Evolutionary conservation across 352 stramenopile genomes (phyloP).

Genomic region (Phytophthora lateralis): DNA sequence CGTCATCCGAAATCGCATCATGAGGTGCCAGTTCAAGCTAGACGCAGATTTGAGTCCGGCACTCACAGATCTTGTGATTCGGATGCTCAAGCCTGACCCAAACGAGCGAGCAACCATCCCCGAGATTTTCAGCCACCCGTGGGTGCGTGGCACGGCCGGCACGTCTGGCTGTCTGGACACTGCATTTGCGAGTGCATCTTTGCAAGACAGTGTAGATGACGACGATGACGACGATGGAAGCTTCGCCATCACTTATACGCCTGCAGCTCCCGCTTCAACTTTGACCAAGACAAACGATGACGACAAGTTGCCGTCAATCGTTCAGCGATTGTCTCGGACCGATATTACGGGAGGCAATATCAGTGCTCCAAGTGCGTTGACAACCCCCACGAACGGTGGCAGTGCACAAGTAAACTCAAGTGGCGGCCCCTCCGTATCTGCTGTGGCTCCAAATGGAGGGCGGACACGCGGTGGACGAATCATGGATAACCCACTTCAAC

Average conservation of each 20-base stretch:
- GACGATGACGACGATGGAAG: slow-evolving; percentile 54
- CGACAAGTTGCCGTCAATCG: slow-evolving; percentile 67
- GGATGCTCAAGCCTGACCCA: slow-evolving; percentile 84
- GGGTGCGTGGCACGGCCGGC: slow-evolving; percentile 59
- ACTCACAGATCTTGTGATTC: slow-evolving; percentile 70
- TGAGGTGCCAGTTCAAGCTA: slow-evolving; percentile 86
- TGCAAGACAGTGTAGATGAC: slow-evolving; percentile 33
- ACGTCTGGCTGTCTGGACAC: slow-evolving; percentile 38
- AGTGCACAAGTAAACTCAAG: slow-evolving; percentile 3
- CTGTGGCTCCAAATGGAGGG: slow-evolving; percentile 40
- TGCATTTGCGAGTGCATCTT: slow-evolving; percentile 25
- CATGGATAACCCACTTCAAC: slow-evolving; percentile 59
- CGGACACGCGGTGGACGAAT: slow-evolving; percentile 44
- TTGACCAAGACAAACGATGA: slow-evolving; percentile 38
- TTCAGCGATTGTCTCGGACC: slow-evolving; percentile 49
- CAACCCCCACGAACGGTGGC: slow-evolving; percentile 6
- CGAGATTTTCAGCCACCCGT: slow-evolving; percentile 87
- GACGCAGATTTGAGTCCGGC: slow-evolving; percentile 75
- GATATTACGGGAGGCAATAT: slow-evolving; percentile 28
- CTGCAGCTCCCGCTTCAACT: slow-evolving; percentile 33
- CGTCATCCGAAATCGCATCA: slow-evolving; percentile 86
- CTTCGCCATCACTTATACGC: slow-evolving; percentile 59
- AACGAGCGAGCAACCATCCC: slow-evolving; percentile 82
- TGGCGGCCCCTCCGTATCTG: slow-evolving; percentile 17
- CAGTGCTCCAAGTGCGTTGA: slow-evolving; percentile 4